Conservation (phyloP, 1,284 basidiomycete species). For the Heterobasidion irregulare region DNA sequence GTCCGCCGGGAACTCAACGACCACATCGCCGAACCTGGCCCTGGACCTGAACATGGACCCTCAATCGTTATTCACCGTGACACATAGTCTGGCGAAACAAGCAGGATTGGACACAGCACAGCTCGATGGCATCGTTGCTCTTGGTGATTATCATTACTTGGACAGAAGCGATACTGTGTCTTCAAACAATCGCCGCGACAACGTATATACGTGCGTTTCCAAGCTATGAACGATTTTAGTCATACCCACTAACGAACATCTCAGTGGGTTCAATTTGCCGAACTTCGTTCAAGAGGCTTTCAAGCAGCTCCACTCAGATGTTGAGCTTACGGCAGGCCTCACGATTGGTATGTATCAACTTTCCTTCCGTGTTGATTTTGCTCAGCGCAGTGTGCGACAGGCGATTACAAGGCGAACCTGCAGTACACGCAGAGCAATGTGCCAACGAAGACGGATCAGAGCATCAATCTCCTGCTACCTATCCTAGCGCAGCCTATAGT, state of each 20-base stretch:
- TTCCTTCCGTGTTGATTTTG: background rate
- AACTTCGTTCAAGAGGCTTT: conserved; percentile 63
- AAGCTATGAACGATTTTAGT: background rate
- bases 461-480: conserved; percentile 59
- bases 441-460: conserved; percentile 53
- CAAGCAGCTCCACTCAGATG: conserved; percentile 52
- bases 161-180: conserved; percentile 27
- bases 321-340: conserved; percentile 47
- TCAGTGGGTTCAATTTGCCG: conserved; percentile 62
- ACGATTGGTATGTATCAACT: conserved; percentile 39
- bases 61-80: conserved; percentile 62
- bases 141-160: conserved; percentile 66
- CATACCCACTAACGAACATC: conserved; percentile 2
- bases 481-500: conserved; percentile 73
- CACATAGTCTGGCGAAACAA: conserved; percentile 56
- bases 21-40: conserved; percentile 50
- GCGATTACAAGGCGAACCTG: conserved; percentile 57
- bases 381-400: conserved; percentile 21
- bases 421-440: conserved; percentile 54
- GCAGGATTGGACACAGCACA: conserved; percentile 55
- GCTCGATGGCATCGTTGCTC: conserved; percentile 59
- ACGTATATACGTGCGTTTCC: conserved; percentile 44
- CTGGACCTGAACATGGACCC: conserved; percentile 70
- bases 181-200: conserved; percentile 25
- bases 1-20: conserved; percentile 45